Base-by-base conservation (phyloP, 1,139 yeast species). In the Scheffersomyces cryptocercus region DNA sequence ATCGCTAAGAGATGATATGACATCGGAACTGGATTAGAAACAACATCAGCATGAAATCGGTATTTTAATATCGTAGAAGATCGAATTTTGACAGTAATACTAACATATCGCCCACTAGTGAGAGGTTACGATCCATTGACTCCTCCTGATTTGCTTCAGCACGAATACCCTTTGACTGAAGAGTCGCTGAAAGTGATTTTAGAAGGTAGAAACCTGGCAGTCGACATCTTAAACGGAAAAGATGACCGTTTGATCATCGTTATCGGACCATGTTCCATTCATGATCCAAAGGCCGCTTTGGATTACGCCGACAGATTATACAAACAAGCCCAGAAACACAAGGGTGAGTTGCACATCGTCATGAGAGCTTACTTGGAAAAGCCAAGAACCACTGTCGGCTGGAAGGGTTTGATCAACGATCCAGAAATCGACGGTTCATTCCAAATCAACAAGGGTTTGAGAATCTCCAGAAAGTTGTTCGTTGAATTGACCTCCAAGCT, bases 311-410 rank as follows among this genome's bases (percentile, higher is more conserved):
- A 66, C 32, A 77, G 87, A 55, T 76, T 93, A 54, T 78, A 82
- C 64, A 75, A 75, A 50, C 70, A 86, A 50, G 74, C 90, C 37
- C 84, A 80, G 40, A 88, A 88, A 67, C 77, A 88, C 51, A 67
- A 80, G 48, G 81, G 76, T 44, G 98, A 93, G 54, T 74, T 93
- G 51, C 85, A 86, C 41, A 80, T 93, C 49, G 79, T 93, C 54
- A 93, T 93, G 98, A 84, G 98, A 71, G 98, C 98, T 12, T 93
- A 93, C 78, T 78, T 93, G 58, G 99, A 93, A 70, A 93, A 93
- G 70, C 99, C 99, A 61, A 84, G 99, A 74, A 93, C 99, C 51
- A 93, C 98, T 29, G 98, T 93, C 43, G 99, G 99, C 52, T 93
- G 99, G 99, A 93, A 93, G 73, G 99, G 99, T 53, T 77, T 93